phyloP scores from a whole-genome alignment of 1,284 basidiomycete genomes.

The Irpex sp. region DNA sequence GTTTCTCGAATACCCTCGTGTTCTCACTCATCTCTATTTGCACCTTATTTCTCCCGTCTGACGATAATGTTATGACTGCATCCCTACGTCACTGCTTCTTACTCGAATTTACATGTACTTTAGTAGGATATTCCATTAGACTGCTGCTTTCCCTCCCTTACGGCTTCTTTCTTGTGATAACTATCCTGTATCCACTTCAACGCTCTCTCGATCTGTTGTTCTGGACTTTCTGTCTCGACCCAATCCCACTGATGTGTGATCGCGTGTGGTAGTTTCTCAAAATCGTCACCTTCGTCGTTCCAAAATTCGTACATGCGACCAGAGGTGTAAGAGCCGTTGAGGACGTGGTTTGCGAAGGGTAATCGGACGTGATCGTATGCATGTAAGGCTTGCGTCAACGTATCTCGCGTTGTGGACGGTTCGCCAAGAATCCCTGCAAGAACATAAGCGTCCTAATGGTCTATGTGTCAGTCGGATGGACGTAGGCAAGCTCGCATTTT shows the following conservation, averaged over 20 bases:
- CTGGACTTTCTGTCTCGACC: constrained; percentile 6
- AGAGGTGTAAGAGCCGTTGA: constrained; percentile 35
- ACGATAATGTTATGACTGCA: not conserved
- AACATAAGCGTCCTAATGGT: constrained; percentile 42
- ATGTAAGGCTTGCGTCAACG: constrained; percentile 30
- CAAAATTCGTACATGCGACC: constrained; percentile 25
- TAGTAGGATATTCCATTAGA: not conserved
- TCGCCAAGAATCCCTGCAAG: constrained; percentile 41
- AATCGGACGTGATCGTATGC: constrained; percentile 39
- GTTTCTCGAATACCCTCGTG: not conserved
- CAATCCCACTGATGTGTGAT: constrained; percentile 16
- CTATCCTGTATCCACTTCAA: constrained; percentile 2
- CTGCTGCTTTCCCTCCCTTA: not conserved
- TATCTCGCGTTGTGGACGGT: constrained; percentile 29
- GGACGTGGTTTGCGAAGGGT: constrained; percentile 34
- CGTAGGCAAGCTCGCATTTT: not conserved
- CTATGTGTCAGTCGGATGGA: too few species aligned
- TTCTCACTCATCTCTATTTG: not conserved
- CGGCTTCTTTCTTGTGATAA: not conserved
- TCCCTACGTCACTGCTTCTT: not conserved
- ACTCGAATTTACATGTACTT: not conserved
- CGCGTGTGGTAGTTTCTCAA: constrained; percentile 4
- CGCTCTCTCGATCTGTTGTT: constrained; percentile 8
- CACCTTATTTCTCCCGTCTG: not conserved
- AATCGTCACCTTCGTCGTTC: constrained; percentile 1